These are phyloP conservation scores for Colletotrichum magnum DNA, from an alignment of 2,329 filamentous ascomycete species.

Conservation along the genomic window DNA sequence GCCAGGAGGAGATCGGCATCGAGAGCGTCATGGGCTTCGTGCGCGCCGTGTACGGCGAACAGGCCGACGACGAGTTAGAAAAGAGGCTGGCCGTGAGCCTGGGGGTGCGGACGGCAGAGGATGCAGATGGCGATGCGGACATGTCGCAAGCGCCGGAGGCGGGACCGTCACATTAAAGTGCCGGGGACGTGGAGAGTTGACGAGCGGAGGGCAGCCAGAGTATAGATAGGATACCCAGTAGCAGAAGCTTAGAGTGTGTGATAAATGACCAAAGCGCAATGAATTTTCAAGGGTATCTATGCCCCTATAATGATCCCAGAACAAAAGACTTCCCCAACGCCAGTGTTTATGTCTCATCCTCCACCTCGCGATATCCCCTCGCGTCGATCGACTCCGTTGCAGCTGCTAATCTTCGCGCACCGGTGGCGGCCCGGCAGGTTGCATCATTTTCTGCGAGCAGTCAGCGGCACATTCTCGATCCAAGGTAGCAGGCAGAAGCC, in stretches of 20 bases:
- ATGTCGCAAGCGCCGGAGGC: constrained; percentile 32
- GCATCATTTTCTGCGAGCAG: constrained; percentile 73
- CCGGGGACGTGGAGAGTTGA: constrained; percentile 29
- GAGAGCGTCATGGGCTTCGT: constrained; percentile 81
- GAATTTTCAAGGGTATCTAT: constrained; percentile 61
- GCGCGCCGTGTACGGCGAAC: constrained; percentile 69
- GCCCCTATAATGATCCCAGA: constrained; percentile 11
- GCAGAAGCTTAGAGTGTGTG: constrained; percentile 20
- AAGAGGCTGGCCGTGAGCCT: constrained; percentile 74
- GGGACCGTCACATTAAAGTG: constrained; percentile 37
- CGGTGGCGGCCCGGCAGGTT: constrained; percentile 72
- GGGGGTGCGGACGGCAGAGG: constrained; percentile 58
- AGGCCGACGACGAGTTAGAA: constrained; percentile 67
- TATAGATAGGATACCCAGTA: constrained; percentile 22
- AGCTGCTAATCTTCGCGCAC: constrained; percentile 60
- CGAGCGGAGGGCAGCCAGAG: not conserved
- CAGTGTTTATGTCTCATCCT: not conserved
- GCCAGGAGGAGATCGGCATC: constrained; percentile 87
- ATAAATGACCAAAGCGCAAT: constrained; percentile 49
- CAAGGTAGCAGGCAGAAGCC: too few relatives aligned
- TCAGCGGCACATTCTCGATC: not conserved
- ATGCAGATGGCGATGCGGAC: constrained; percentile 43
- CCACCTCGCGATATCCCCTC: not conserved
- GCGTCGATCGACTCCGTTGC: not conserved
- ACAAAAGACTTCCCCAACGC: constrained; percentile 25